These are phyloP conservation scores for Bromus sterilis DNA, from an alignment of 176 grass and related monocot genomes.

Conservation along the genomic window DNA sequence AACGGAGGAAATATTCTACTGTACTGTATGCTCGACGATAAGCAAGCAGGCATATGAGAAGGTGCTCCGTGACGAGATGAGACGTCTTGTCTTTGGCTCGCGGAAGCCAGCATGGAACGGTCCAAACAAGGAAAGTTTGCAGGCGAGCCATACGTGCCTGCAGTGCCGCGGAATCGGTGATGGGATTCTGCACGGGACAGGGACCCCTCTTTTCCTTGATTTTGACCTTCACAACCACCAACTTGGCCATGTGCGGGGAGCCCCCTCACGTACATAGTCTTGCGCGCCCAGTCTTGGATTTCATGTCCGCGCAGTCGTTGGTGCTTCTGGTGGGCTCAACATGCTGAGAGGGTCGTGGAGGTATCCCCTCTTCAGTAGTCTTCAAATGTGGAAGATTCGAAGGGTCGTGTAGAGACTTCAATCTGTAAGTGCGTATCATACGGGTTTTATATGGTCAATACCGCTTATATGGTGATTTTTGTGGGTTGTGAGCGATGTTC, in stretches of 20 bases:
- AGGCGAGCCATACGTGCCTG: background rate
- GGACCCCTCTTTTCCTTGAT: background rate
- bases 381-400: too few relatives aligned
- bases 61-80: background rate
- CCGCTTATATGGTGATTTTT: too few relatives aligned
- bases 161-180: background rate
- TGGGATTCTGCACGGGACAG: background rate
- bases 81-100: background rate
- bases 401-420: too few relatives aligned
- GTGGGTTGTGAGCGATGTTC: too few relatives aligned
- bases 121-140: background rate
- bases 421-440: too few relatives aligned
- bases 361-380: too few relatives aligned
- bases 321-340: too few relatives aligned
- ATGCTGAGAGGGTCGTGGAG: too few relatives aligned
- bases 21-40: background rate
- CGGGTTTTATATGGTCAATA: too few relatives aligned
- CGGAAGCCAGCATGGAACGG: background rate
- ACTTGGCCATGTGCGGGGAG: background rate
- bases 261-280: too few relatives aligned
- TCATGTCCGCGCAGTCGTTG: too few relatives aligned
- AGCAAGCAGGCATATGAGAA: background rate
- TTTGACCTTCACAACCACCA: background rate
- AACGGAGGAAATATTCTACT: background rate
- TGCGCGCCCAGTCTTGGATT: too few relatives aligned